A percentile compares a stretch with the other conserved stretches of the same genome.
Evolutionary conservation across 2,329 filamentous ascomycete genomes (phyloP).

Genomic region (Sporothrix brunneoviolacea): DNA sequence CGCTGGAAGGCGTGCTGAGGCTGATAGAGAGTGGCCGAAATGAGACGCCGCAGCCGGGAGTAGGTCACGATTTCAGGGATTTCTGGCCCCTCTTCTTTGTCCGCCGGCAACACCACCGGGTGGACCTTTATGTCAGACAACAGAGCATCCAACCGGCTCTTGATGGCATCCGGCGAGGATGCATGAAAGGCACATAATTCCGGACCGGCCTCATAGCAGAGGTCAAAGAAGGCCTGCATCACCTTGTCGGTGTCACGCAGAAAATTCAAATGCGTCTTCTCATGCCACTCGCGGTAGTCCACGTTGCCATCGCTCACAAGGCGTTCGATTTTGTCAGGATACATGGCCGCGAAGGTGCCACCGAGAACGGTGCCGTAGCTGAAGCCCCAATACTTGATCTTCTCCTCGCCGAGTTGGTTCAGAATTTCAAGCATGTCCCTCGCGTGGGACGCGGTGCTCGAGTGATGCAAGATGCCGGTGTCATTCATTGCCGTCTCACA

Average conservation of each 20-base stretch:
- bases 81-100: constrained; percentile 26
- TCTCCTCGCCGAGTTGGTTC: constrained; percentile 33
- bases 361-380: constrained; percentile 50
- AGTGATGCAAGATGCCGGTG: constrained; percentile 33
- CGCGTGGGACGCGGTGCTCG: constrained; percentile 38
- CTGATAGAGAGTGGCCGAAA: constrained; percentile 37
- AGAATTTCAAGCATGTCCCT: constrained; percentile 44
- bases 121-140: constrained; percentile 34
- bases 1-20: constrained; percentile 35
- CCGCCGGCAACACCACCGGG: constrained; percentile 37
- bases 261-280: constrained; percentile 39
- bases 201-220: constrained; percentile 47
- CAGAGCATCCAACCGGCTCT: constrained; percentile 32
- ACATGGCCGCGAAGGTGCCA: constrained; percentile 45
- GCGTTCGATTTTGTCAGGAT: constrained; percentile 43
- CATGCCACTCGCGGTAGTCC: constrained; percentile 49
- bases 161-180: constrained; percentile 30
- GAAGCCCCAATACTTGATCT: constrained; percentile 47
- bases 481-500: constrained; percentile 35
- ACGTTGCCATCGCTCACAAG: constrained; percentile 48
- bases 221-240: constrained; percentile 45
- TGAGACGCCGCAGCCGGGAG: constrained; percentile 38
- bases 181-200: constrained; percentile 39
- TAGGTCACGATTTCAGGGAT: constrained; percentile 46
- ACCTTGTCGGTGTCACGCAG: constrained; percentile 49